A percentile compares a stretch with the other conserved stretches of the same genome.
phyloP scores from a whole-genome alignment of 345 rosid genomes.

The Citrus australasica region DNA sequence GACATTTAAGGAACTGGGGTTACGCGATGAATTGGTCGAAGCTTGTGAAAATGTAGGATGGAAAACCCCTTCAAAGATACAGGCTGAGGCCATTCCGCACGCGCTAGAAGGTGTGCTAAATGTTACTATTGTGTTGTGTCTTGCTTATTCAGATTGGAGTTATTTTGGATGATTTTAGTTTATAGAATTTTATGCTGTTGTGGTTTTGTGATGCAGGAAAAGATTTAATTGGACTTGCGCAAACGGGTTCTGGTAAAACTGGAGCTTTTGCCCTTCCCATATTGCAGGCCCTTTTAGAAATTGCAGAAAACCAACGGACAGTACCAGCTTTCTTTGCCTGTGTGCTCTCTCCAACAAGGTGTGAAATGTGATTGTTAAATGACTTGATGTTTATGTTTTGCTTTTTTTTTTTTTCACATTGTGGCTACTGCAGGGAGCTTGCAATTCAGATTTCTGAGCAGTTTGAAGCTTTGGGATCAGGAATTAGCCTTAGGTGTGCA shows the following conservation, averaged over 20 bases:
- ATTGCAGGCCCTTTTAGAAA: constrained; percentile 66
- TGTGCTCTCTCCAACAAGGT: constrained; percentile 95
- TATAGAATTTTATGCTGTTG: not conserved
- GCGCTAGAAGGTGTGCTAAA: constrained; percentile 60
- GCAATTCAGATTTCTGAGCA: constrained; percentile 98
- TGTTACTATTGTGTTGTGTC: not conserved
- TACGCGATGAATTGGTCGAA: constrained; percentile 62
- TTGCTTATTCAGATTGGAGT: not conserved
- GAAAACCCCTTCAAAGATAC: constrained; percentile 77
- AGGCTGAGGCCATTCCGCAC: constrained; percentile 77
- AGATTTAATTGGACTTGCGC: constrained; percentile 91
- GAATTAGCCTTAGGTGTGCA: constrained; percentile 71
- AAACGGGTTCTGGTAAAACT: constrained; percentile 93
- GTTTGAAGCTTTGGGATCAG: constrained; percentile 86
- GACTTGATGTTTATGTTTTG: not conserved
- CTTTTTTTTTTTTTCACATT: not conserved
- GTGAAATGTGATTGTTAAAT: not conserved
- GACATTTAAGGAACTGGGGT: constrained; percentile 65
- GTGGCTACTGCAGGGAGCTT: constrained; percentile 57
- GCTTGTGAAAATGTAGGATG: constrained; percentile 79
- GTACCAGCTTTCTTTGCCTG: constrained; percentile 83
- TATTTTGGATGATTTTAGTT: not conserved
- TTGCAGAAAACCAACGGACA: constrained; percentile 45
- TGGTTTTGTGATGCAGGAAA: constrained; percentile 46
- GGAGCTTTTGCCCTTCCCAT: constrained; percentile 98